phyloP scores from a whole-genome alignment of 2,329 filamentous ascomycete species.

The Penicillium sp. region DNA sequence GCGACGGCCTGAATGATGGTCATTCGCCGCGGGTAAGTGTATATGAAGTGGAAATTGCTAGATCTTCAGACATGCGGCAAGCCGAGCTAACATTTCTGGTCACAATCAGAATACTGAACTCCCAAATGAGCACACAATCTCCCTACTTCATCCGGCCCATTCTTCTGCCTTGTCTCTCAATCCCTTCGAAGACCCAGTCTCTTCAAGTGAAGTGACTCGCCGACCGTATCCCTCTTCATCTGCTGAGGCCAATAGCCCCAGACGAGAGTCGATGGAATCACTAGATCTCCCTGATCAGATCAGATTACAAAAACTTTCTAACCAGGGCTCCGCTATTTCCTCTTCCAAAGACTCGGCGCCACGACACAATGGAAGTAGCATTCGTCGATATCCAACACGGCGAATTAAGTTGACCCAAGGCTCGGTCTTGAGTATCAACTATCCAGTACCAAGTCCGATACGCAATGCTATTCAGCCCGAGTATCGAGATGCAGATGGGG shows the following conservation, averaged over 20 bases:
- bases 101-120: neutral
- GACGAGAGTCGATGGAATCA: neutral
- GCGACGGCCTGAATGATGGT: neutral
- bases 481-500: constrained; percentile 14
- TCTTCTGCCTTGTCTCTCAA: neutral
- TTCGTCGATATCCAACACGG: constrained; percentile 15
- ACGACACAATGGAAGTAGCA: constrained; percentile 1
- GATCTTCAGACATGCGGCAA: constrained; percentile 1
- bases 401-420: constrained; percentile 17
- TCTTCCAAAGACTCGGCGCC: neutral
- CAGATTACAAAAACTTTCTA: constrained; percentile 3
- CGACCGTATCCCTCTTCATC: neutral
- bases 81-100: constrained; percentile 1
- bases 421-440: constrained; percentile 15
- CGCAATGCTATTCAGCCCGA: constrained; percentile 15
- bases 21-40: constrained; percentile 1
- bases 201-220: neutral
- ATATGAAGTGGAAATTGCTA: constrained; percentile 1
- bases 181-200: neutral
- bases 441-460: constrained; percentile 16
- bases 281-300: constrained; percentile 3
- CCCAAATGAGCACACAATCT: neutral
- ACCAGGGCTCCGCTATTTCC: constrained; percentile 4
- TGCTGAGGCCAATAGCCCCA: neutral
- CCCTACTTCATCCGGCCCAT: neutral